Base-by-base conservation (phyloP, 495 filamentous ascomycete species). In the Aspergillus leporis region DNA sequence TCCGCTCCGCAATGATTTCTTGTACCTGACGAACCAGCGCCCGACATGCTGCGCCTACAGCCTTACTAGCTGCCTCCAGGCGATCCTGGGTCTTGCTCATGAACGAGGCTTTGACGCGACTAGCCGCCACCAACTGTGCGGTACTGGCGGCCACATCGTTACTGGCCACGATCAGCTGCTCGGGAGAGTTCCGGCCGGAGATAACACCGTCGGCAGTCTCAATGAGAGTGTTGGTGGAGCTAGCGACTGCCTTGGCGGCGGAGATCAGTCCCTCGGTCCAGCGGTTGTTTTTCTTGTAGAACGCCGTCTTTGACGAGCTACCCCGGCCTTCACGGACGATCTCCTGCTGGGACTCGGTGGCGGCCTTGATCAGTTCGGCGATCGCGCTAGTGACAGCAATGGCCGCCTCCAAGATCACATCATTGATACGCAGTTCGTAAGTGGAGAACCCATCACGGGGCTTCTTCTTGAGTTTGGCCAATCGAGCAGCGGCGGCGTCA, bases 211-310 rank as follows among this genome's bases (percentile, higher is more conserved):
- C 94, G 5, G 94, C 94, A 19, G 93, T 98, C 79, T 98, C 95
- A 63, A 98, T 98, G 60, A 98, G 81, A 34, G 85, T 94, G 77
- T 97, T 97, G 45, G 95, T 98, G 0, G 90, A 93, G 4, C 78
- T 70, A 13, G 94, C 94, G 7, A 98, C 95, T 1, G 94, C 94
- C 77, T 98, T 98, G 51, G 94, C 94, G 5, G 94, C 94, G 34
- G 90, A 95, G 71, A 98, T 96, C 47, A 98, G 83, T 49, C 94
- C 94, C 69, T 98, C 95, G 0, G 94, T 98, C 94, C 94, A 98
- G 41, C 94, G 87, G 65, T 91, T 91, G 81, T 97, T 95, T 78
- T 96, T 96, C 83, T 98, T 98, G 86, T 98, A 98, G 80, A 98
- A 98, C 36, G 92, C 91, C n/a, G 93, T 93, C 23, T 85, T 83